Evolutionary conservation across 331 rosid species (phyloP), one percentile per base, ranked within the genome.

Genomic region (Quercus tomentella): DNA sequence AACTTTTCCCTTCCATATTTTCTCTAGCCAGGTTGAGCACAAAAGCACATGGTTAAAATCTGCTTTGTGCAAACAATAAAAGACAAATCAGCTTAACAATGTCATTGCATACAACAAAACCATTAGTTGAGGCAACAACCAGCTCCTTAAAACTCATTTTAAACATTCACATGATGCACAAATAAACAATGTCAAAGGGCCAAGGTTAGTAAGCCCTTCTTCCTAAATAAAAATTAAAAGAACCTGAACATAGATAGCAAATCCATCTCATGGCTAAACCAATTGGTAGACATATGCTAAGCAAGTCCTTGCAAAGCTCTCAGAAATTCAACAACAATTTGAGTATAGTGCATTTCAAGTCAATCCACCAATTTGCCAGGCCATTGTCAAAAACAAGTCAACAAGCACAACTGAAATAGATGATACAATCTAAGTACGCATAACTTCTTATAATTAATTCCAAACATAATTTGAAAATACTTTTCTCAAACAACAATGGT

Each of bases 401-500:
- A 49, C 22, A 45, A 45, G 21, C 72, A 74, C 67, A 45, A 45
- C 49, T 22, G 75, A 26, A 72, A 21, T 10, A 14, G 71, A 4
- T 55, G n/a, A 55, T n/a, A 45, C 6, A 61, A 60, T 62, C 72
- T 61, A 62, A 58, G 16, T 6, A 37, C 4, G 74, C 56, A 65
- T 35, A 57, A 43, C 57, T 37, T 49, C 49, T 72, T 14, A n/a
- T 78, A 68, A 30, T 57, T 73, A 73, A 23, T 74, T 75, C 70
- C 77, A 60, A 26, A 56, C 52, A 56, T 31, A 23, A 61, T 73
- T 22, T 67, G 28, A 67, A 67, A 33, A 77, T 41, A 77, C 25
- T 26, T 60, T 51, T 76, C 70, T 82, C 57, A 62, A 77, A 61
- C 81, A 82, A 74, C n/a, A 82, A 35, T 31, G 3, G 22, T 31